These are phyloP conservation scores for Claviceps pazoutovae DNA, from an alignment of 2,329 filamentous ascomycete species.

Conservation along the genomic window DNA sequence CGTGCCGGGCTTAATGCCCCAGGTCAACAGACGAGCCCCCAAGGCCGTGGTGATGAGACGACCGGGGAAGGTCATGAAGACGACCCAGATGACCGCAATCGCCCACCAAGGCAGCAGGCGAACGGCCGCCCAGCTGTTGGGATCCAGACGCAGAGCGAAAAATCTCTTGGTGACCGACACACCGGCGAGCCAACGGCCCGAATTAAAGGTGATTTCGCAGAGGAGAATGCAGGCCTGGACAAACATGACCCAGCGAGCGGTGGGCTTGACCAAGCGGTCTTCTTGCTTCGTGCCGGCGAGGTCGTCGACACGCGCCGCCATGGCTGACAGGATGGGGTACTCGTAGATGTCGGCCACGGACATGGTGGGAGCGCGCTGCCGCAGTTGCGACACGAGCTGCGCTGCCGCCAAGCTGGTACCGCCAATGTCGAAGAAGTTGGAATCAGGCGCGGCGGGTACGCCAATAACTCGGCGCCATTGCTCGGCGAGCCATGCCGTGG, in stretches of 20 bases:
- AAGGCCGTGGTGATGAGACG: slow-evolving; percentile 8
- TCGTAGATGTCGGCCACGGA: slow-evolving; percentile 12
- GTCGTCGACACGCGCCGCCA: slow-evolving; percentile 8
- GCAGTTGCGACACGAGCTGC: slow-evolving; percentile 11
- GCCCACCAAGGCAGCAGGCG: slow-evolving; percentile 7
- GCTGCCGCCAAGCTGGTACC: slow-evolving; percentile 12
- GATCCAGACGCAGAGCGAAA: slow-evolving; percentile 3
- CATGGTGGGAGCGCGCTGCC: slow-evolving; percentile 8
- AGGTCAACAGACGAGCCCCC: slow-evolving; percentile 4
- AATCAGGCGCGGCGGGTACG: slow-evolving; percentile 4
- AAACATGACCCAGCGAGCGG: slow-evolving; percentile 9
- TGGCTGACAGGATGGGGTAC: slow-evolving; percentile 7
- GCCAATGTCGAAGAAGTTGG: slow-evolving; percentile 12
- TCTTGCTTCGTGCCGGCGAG: slow-evolving; percentile 6
- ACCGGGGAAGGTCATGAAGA: slow-evolving; percentile 8
- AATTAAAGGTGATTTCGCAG: slow-evolving; percentile 6
- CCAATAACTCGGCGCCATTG: slow-evolving; percentile 11
- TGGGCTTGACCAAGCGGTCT: slow-evolving; percentile 8
- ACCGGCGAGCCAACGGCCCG: slow-evolving; percentile 5
- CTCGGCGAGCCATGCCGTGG: slow-evolving; percentile 10
- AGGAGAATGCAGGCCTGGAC: slow-evolving; percentile 8
- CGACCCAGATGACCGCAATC: slow-evolving; percentile 6
- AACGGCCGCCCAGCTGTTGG: slow-evolving; percentile 6
- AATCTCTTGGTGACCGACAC: slow-evolving; percentile 7
- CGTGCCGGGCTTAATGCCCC: slow-evolving; percentile 8